Conservation (phyloP, 202 grass and related monocot species). For the Schoenoplectus tabernaemontani region DNA sequence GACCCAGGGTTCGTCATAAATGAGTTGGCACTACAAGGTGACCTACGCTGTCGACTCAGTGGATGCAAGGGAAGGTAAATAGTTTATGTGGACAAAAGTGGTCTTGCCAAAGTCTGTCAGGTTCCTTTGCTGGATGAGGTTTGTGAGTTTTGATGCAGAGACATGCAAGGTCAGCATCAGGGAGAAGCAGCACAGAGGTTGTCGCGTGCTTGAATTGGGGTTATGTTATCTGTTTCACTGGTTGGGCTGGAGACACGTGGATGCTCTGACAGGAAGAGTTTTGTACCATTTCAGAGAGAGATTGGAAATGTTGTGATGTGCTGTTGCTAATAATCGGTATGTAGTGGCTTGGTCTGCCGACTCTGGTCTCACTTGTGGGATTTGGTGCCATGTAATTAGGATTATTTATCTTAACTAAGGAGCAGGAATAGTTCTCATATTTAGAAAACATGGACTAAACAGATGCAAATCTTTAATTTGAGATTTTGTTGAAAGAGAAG, state of each 20-base stretch:
- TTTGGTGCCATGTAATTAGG: constrained; percentile 20
- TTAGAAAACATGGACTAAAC: neutral
- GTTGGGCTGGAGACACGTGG: constrained; percentile 10
- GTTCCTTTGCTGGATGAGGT: constrained; percentile 16
- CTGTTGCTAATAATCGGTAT: constrained; percentile 14
- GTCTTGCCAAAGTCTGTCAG: constrained; percentile 10
- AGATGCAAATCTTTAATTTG: neutral
- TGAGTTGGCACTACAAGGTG: constrained; percentile 1
- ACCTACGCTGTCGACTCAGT: neutral
- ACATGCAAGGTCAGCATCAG: neutral
- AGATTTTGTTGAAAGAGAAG: neutral
- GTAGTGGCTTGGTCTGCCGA: constrained; percentile 18
- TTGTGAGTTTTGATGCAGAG: constrained; percentile 13
- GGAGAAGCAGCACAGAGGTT: neutral
- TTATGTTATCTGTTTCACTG: constrained; percentile 8
- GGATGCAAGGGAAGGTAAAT: constrained; percentile 18
- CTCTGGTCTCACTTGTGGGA: constrained; percentile 35
- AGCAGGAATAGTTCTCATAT: neutral
- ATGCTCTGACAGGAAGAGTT: constrained; percentile 22
- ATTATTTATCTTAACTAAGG: neutral
- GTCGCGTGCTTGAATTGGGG: constrained; percentile 40
- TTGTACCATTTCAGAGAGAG: constrained; percentile 32
- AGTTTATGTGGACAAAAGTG: constrained; percentile 17
- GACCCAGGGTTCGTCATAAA: constrained; percentile 8
- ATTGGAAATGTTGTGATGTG: neutral